These are phyloP conservation scores for Neurospora sublineolata DNA, from an alignment of 495 filamentous ascomycete species.

Conservation along the genomic window DNA sequence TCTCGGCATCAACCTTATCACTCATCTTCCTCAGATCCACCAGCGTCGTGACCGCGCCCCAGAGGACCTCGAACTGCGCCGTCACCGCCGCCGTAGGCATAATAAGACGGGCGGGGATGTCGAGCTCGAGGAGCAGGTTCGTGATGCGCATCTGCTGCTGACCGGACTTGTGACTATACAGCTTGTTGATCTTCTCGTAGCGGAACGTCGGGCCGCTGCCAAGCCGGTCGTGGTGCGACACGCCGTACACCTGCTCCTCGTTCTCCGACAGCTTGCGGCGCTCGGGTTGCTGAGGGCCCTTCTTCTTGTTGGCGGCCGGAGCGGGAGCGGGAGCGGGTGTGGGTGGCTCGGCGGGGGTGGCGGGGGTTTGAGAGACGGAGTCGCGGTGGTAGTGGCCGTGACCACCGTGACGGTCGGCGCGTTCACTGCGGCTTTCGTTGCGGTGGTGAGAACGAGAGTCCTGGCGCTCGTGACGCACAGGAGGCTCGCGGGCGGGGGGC, in stretches of 20 bases:
- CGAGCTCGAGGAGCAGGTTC: conserved; percentile 64
- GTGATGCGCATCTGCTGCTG: conserved; percentile 73
- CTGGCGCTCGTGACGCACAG: not conserved
- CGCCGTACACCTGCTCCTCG: conserved; percentile 69
- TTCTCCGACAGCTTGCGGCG: conserved; percentile 59
- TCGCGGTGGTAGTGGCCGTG: conserved; percentile 27
- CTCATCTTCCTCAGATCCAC: conserved; percentile 72
- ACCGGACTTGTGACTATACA: conserved; percentile 70
- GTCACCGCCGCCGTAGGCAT: conserved; percentile 81
- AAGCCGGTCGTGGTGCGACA: conserved; percentile 77
- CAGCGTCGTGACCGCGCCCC: conserved; percentile 58
- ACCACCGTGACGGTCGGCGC: not conserved
- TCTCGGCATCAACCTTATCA: conserved; percentile 80
- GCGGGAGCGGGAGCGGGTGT: conserved; percentile 14
- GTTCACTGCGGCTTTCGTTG: not conserved
- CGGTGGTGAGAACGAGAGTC: not conserved
- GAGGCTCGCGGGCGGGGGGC: not conserved
- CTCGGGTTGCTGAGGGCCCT: conserved; percentile 39
- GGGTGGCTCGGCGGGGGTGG: conserved; percentile 19
- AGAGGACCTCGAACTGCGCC: conserved; percentile 69
- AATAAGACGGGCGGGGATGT: conserved; percentile 61
- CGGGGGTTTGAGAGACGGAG: conserved; percentile 36
- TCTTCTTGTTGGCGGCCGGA: conserved; percentile 39
- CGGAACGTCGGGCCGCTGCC: conserved; percentile 64
- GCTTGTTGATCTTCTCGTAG: conserved; percentile 70